Percentiles rank a stretch among this genome's conserved stretches.
Evolutionary conservation across 2,329 filamentous ascomycete species (phyloP).

Genomic region (Tympanopsis confertula): DNA sequence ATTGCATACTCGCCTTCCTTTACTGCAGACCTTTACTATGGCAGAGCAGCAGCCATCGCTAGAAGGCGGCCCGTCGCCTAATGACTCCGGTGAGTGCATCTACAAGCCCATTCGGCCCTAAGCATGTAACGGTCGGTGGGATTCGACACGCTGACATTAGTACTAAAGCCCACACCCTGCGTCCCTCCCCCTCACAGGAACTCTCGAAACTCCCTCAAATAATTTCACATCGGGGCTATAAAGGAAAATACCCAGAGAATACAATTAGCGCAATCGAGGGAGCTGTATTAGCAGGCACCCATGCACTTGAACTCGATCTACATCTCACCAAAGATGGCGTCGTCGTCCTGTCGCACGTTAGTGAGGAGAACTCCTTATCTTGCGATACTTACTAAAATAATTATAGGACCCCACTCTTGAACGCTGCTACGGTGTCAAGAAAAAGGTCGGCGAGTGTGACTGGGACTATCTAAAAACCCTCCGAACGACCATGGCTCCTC

Average conservation of each 20-base stretch:
- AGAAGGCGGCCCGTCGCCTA: no score
- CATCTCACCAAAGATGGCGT: conserved; percentile 74
- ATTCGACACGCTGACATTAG: no score
- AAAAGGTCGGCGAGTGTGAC: conserved; percentile 63
- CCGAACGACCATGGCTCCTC: conserved; percentile 54
- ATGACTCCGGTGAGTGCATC: no score
- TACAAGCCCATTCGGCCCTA: no score
- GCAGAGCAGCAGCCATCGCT: no score
- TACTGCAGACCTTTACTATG: no score
- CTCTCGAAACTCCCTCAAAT: conserved; percentile 54
- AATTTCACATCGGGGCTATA: conserved; percentile 72
- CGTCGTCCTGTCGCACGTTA: conserved; percentile 73
- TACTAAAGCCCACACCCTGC: no score
- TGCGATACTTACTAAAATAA: not conserved
- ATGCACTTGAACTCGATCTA: conserved; percentile 81
- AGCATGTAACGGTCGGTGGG: no score
- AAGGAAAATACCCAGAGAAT: conserved; percentile 67
- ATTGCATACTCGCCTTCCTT: no score
- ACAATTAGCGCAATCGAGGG: conserved; percentile 67
- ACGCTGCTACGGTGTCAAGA: conserved; percentile 68
- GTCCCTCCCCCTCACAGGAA: no score
- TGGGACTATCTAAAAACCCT: conserved; percentile 64
- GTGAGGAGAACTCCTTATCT: conserved; percentile 8
- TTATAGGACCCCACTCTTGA: conserved; percentile 61
- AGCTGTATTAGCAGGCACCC: conserved; percentile 62